These are phyloP conservation scores for Cytauxzoon felis DNA, from an alignment of 169 alveolate species.

Conservation along the genomic window DNA sequence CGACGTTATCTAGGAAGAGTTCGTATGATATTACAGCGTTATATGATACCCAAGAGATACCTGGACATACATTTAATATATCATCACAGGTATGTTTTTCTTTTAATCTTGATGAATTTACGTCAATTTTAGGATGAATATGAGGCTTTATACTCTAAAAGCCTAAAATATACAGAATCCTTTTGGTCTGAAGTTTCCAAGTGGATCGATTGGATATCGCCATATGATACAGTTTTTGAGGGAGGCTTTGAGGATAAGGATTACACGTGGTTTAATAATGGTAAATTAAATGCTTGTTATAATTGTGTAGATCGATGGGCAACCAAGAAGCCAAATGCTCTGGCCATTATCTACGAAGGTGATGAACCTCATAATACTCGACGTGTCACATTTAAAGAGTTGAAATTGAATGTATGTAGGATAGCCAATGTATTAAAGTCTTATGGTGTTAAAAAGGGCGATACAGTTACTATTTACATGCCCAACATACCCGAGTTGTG, in stretches of 20 bases:
- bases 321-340: slow-evolving; percentile 75
- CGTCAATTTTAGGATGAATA: slow-evolving; percentile 48
- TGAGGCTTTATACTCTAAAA: slow-evolving; percentile 62
- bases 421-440: slow-evolving; percentile 86
- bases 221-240: slow-evolving; percentile 55
- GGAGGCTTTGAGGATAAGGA: slow-evolving; percentile 68
- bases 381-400: slow-evolving; percentile 74
- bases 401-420: slow-evolving; percentile 76
- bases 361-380: slow-evolving; percentile 78
- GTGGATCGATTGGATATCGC: slow-evolving; percentile 33
- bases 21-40: slow-evolving; percentile 43
- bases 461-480: slow-evolving; percentile 92
- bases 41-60: slow-evolving; percentile 17
- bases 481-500: slow-evolving; percentile 93
- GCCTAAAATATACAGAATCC: slow-evolving; percentile 63
- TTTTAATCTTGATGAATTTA: background rate
- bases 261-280: slow-evolving; percentile 83
- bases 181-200: slow-evolving; percentile 71
- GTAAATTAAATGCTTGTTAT: slow-evolving; percentile 87
- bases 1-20: background rate
- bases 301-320: slow-evolving; percentile 93
- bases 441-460: slow-evolving; percentile 91
- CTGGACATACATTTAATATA: slow-evolving; percentile 42
- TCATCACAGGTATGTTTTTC: slow-evolving; percentile 11
- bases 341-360: slow-evolving; percentile 86